These are phyloP conservation scores for Eruca vesicaria DNA, from an alignment of 441 rosid genomes.

Conservation along the genomic window DNA sequence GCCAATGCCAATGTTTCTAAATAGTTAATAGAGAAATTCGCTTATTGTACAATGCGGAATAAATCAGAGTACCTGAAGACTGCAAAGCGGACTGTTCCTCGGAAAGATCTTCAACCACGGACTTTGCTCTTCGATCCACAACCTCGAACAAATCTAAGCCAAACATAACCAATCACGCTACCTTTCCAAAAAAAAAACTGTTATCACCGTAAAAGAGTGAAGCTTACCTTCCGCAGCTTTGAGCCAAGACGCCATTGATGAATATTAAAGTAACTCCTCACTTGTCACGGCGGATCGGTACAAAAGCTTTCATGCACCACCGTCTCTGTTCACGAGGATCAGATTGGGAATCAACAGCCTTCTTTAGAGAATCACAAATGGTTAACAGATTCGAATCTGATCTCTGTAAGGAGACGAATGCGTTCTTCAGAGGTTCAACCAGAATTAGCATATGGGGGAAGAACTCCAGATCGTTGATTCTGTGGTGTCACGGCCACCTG, in stretches of 20 bases:
- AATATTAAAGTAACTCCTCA: constrained; percentile 23
- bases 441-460: background rate
- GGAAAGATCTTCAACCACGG: constrained; percentile 80
- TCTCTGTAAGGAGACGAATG: too few species aligned
- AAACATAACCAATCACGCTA: background rate
- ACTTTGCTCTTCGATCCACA: constrained; percentile 96
- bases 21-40: background rate
- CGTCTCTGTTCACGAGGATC: constrained; percentile 14
- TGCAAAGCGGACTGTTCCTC: constrained; percentile 75
- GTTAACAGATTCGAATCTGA: background rate
- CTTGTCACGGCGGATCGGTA: constrained; percentile 36
- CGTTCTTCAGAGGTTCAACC: background rate
- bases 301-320: constrained; percentile 47
- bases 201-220: background rate
- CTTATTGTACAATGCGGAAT: background rate
- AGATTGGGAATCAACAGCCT: background rate
- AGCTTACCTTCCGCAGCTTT: constrained; percentile 94
- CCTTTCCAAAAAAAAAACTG: background rate
- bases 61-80: constrained; percentile 47
- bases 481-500: constrained; percentile 6
- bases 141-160: constrained; percentile 85
- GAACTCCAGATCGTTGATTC: constrained; percentile 38
- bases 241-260: constrained; percentile 92
- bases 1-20: constrained; percentile 1
- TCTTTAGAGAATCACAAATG: constrained; percentile 4